These are phyloP conservation scores for Scheffersomyces coipomensis DNA, from an alignment of 805 yeast species.

Conservation along the genomic window DNA sequence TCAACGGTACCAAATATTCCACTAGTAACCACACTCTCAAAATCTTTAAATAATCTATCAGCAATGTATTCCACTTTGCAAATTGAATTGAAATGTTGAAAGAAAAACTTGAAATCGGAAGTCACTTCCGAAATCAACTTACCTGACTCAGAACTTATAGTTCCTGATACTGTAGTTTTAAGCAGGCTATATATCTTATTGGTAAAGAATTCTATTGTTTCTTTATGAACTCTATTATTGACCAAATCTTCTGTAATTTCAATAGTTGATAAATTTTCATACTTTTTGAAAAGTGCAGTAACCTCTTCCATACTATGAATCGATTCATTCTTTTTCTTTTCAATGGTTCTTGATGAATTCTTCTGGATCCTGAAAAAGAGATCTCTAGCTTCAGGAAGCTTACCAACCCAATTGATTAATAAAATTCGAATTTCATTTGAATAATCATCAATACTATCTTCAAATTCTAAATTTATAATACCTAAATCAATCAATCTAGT, in stretches of 20 bases:
- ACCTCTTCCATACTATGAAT: constrained; percentile 6
- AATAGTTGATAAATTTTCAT: constrained; percentile 8
- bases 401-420: constrained; percentile 64
- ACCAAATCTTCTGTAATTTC: constrained; percentile 19
- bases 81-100: constrained; percentile 27
- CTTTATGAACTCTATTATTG: constrained; percentile 9
- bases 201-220: constrained; percentile 12
- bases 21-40: constrained; percentile 15
- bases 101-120: constrained; percentile 23
- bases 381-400: constrained; percentile 59
- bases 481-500: constrained; percentile 47
- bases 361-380: constrained; percentile 43
- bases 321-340: not conserved
- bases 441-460: constrained; percentile 46
- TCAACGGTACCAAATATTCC: constrained; percentile 1
- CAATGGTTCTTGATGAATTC: constrained; percentile 7
- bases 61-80: constrained; percentile 29
- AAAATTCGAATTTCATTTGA: constrained; percentile 58
- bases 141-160: constrained; percentile 1
- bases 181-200: constrained; percentile 5
- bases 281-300: constrained; percentile 10
- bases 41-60: constrained; percentile 21
- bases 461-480: constrained; percentile 41
- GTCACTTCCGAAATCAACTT: not conserved
- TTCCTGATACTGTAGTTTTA: constrained; percentile 11